These are phyloP conservation scores for Fraxinus americana DNA, from an alignment of 257 asterid genomes.

Conservation along the genomic window DNA sequence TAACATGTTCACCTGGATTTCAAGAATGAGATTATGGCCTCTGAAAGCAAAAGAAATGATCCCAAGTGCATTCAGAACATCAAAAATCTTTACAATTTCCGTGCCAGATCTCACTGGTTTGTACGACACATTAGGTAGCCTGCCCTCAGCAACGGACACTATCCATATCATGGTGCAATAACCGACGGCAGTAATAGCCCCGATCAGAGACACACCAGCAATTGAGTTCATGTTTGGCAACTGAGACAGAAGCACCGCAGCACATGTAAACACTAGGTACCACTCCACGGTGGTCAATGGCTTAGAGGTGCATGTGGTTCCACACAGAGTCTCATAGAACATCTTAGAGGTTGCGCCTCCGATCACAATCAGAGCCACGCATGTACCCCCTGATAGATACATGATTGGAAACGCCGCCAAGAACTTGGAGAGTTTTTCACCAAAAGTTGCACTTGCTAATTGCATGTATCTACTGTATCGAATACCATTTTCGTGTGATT, in stretches of 20 bases:
- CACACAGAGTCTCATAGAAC: constrained; percentile 71
- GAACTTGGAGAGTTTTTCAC: constrained; percentile 47
- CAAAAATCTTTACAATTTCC: constrained; percentile 46
- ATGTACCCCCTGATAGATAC: constrained; percentile 81
- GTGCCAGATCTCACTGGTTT: constrained; percentile 43
- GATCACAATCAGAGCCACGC: constrained; percentile 73
- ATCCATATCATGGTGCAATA: constrained; percentile 81
- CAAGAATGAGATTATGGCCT: constrained; percentile 92
- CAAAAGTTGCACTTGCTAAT: constrained; percentile 74
- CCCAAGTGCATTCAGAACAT: constrained; percentile 79
- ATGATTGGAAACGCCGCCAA: constrained; percentile 62
- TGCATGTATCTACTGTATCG: constrained; percentile 94
- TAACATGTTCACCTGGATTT: constrained; percentile 64
- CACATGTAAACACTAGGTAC: constrained; percentile 84
- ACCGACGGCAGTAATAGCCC: constrained; percentile 80
- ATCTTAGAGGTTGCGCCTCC: constrained; percentile 72
- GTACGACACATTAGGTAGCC: constrained; percentile 68
- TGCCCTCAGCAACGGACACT: constrained; percentile 67
- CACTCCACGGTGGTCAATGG: constrained; percentile 75
- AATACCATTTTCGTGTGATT: constrained; percentile 65
- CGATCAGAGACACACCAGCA: constrained; percentile 83
- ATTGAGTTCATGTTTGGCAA: constrained; percentile 90
- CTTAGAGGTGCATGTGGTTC: constrained; percentile 46
- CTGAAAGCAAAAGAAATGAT: constrained; percentile 87
- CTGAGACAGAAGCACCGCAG: constrained; percentile 77